These are phyloP conservation scores for Cladosporium sp. DNA, from an alignment of 2,329 filamentous ascomycete genomes.

Conservation along the genomic window DNA sequence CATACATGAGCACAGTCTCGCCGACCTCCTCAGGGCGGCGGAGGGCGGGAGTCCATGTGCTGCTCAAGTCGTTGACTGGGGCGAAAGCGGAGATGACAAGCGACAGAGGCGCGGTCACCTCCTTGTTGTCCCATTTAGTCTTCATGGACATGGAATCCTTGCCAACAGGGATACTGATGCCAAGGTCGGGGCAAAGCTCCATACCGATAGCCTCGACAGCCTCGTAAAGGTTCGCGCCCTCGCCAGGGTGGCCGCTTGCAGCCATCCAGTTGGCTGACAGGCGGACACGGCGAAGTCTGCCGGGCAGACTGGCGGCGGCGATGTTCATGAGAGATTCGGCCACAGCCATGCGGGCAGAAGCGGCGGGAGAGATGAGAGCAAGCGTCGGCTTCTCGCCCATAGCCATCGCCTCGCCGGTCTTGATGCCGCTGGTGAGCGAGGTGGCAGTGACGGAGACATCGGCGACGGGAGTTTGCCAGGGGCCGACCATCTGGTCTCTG, in stretches of 20 bases:
- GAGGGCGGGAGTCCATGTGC: conserved; percentile 91
- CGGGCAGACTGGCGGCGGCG: conserved; percentile 68
- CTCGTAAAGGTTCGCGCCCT: conserved; percentile 87
- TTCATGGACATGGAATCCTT: conserved; percentile 99
- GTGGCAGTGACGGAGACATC: conserved; percentile 91
- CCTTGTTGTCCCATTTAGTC: conserved; percentile 83
- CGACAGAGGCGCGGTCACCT: conserved; percentile 87
- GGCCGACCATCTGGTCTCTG: conserved; percentile 91
- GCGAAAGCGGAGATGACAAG: conserved; percentile 88
- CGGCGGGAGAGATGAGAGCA: conserved; percentile 80
- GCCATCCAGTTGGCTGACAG: conserved; percentile 99
- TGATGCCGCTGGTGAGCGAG: conserved; percentile 64
- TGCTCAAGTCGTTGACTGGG: conserved; percentile 71
- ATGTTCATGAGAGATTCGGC: conserved; percentile 91
- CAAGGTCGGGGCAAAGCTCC: conserved; percentile 84
- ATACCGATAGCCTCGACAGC: conserved; percentile 89
- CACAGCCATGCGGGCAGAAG: conserved; percentile 94
- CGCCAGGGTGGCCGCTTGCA: conserved; percentile 85
- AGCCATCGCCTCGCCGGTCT: conserved; percentile 90
- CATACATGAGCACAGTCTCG: conserved; percentile 80
- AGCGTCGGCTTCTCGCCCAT: conserved; percentile 90
- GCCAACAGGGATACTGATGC: conserved; percentile 88
- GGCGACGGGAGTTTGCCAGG: conserved; percentile 90
- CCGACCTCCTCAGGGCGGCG: conserved; percentile 78
- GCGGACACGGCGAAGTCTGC: conserved; percentile 70